Evolutionary conservation across 371 early-diverging fungal genomes (phyloP).

Genomic region (Coemansia sp.): DNA sequence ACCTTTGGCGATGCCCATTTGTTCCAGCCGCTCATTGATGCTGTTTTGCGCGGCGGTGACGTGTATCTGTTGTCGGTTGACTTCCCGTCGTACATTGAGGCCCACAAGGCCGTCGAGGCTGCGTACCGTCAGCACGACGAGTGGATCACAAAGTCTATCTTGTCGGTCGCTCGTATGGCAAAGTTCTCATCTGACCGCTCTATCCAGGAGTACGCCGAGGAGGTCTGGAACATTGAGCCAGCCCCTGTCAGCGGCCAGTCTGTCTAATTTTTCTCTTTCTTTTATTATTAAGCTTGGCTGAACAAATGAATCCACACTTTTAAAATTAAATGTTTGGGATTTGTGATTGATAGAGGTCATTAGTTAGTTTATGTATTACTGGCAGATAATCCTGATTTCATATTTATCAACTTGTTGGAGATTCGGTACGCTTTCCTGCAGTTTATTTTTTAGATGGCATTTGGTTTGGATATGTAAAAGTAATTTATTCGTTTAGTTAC

Average conservation of each 20-base stretch:
- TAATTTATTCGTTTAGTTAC: no score
- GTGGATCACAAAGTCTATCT: conserved; percentile 84
- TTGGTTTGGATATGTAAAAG: no score
- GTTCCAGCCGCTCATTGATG: conserved; percentile 73
- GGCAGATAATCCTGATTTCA: no score
- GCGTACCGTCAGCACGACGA: conserved; percentile 70
- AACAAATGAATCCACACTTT: no score
- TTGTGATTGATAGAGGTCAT: no score
- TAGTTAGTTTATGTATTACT: no score
- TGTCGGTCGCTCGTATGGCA: conserved; percentile 86
- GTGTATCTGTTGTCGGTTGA: conserved; percentile 85
- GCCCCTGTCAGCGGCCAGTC: conserved; percentile 35
- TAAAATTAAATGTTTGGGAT: no score
- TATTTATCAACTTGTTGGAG: no score
- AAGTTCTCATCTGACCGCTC: conserved; percentile 86
- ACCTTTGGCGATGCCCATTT: conserved; percentile 76
- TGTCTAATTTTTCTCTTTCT: conserved; percentile 6
- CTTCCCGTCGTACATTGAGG: conserved; percentile 78
- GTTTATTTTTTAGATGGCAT: no score
- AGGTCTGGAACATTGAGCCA: conserved; percentile 78
- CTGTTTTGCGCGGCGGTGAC: conserved; percentile 79
- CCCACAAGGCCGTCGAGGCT: conserved; percentile 72
- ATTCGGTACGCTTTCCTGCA: no score
- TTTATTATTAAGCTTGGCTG: no score
- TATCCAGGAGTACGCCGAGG: conserved; percentile 81